Evolutionary conservation across 73 alveolate species (phyloP), one percentile per base, ranked within the genome.

Genomic region (Paramecium sexaurelia): DNA sequence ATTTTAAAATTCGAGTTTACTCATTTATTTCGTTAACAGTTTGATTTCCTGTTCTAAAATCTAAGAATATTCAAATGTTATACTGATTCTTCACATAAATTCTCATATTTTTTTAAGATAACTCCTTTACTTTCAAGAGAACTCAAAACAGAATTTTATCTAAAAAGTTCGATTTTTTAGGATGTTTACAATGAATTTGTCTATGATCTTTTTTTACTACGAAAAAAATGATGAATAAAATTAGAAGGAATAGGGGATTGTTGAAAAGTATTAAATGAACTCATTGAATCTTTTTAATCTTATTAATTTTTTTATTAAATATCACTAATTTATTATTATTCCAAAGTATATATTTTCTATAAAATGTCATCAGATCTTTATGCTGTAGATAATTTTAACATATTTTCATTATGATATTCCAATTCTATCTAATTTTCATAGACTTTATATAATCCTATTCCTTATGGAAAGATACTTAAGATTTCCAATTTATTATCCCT

Each of bases 191-290:
- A 39, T 10, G 40, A 45, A 45, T 78, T 78, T 7, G 90, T 78
- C 11, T 37, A 6, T 11, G 75, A 39, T 45, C 90, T 13, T 17
- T 13, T 78, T 22, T 22, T 15, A 43, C 9, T 78, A 36, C 90
- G 55, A 22, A 24, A 32, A 29, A n/a, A 2, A 26, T 61, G 32
- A 33, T 37, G 15, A 22, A 78, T 37, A 2, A 61, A 20, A 43
- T 78, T 78, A 37, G 27, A 29, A 17, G 90, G 90, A 41, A 78
- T 78, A 41, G 43, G 55, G 11, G 90, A 41, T 24, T 26, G 4
- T 40, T 78, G 40, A 78, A 41, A 78, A 5, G 75, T 78, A 45
- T 26, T 20, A 43, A 78, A 78, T 10, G 90, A 78, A 41, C 90
- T 78, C 47, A 78, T 78, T 40, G 90, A 78, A 43, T 37, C 19